Conservation (phyloP, 2,329 filamentous ascomycete species). For the Alternaria sp. region DNA sequence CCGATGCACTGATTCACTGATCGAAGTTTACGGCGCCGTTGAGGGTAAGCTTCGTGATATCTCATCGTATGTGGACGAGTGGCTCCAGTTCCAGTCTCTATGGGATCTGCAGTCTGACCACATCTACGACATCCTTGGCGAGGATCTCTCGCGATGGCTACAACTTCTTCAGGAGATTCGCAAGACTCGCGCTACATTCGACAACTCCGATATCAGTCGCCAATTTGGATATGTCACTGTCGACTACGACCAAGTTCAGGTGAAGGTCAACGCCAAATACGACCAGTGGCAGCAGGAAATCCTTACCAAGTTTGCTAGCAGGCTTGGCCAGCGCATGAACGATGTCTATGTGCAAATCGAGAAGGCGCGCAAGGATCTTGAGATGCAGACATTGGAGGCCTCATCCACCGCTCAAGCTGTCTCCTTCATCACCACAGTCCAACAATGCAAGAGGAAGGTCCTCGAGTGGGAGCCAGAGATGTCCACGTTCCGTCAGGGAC, state of each 20-base stretch:
- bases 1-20: constrained; percentile 80
- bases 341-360: constrained; percentile 93
- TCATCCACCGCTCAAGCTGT: constrained; percentile 97
- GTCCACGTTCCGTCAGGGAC: constrained; percentile 92
- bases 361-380: constrained; percentile 86
- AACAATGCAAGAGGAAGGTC: constrained; percentile 93
- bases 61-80: constrained; percentile 90
- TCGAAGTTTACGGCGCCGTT: constrained; percentile 80
- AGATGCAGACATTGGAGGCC: constrained; percentile 89
- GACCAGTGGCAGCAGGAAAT: constrained; percentile 99
- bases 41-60: constrained; percentile 84
- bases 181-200: constrained; percentile 94
- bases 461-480: constrained; percentile 95
- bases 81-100: constrained; percentile 97
- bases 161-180: constrained; percentile 96
- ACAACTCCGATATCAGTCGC: constrained; percentile 92
- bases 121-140: constrained; percentile 89
- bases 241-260: constrained; percentile 98
- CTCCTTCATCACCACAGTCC: constrained; percentile 97
- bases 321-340: constrained; percentile 87
- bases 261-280: constrained; percentile 98
- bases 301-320: constrained; percentile 86
- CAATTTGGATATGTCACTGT: constrained; percentile 94
- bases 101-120: constrained; percentile 98
- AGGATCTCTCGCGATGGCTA: constrained; percentile 91